phyloP scores from a whole-genome alignment of 352 stramenopile species.

The Phytophthora sojae region DNA sequence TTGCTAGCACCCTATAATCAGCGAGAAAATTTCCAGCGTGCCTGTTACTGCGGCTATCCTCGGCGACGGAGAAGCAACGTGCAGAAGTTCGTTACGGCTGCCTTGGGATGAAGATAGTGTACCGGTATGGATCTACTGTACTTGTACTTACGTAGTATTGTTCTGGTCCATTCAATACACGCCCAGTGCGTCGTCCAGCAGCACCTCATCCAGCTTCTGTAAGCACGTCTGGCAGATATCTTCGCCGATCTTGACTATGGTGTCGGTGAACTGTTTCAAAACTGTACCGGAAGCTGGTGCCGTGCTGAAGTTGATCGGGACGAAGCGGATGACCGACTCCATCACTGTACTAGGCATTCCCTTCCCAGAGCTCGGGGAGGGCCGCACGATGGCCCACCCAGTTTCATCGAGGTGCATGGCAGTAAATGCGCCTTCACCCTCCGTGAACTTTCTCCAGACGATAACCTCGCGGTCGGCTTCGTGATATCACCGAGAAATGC shows the following conservation, averaged over 20 bases:
- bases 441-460: conserved; percentile 55
- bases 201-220: conserved; percentile 24
- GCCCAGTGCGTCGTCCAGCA: conserved; percentile 34
- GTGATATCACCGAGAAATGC: conserved; percentile 49
- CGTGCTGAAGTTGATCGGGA: conserved; percentile 34
- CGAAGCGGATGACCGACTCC: conserved; percentile 27
- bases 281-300: not conserved
- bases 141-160: not conserved
- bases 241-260: conserved; percentile 22
- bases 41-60: no score
- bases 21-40: not conserved
- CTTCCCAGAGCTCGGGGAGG: conserved; percentile 10
- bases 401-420: conserved; percentile 66
- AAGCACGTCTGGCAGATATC: conserved; percentile 23
- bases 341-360: conserved; percentile 15
- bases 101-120: not conserved
- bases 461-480: conserved; percentile 55
- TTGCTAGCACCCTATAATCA: not conserved
- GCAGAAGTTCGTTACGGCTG: not conserved
- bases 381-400: conserved; percentile 48
- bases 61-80: not conserved
- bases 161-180: conserved; percentile 12
- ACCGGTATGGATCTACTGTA: no score
- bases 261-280: conserved; percentile 28
- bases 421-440: conserved; percentile 45